These are phyloP conservation scores for Aureobasidium zeae DNA, from an alignment of 2,329 filamentous ascomycete genomes.

Conservation along the genomic window DNA sequence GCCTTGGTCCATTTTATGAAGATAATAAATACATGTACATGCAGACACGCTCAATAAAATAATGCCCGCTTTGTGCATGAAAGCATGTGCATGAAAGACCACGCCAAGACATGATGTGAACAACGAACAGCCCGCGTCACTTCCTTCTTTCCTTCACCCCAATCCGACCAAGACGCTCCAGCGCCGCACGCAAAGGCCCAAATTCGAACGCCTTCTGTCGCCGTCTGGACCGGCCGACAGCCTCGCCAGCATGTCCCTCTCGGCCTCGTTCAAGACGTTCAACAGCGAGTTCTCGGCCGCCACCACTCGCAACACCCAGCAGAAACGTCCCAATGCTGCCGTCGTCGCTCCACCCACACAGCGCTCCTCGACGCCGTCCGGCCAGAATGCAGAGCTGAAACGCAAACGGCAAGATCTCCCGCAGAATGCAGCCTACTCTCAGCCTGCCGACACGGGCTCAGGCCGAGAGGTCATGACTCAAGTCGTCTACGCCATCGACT, in stretches of 20 bases:
- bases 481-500: conserved; percentile 76
- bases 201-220: background rate
- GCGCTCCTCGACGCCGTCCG: conserved; percentile 10
- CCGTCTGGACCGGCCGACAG: conserved; percentile 2
- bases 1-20: no score
- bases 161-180: background rate
- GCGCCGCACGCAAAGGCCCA: background rate
- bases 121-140: no score
- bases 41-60: no score
- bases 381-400: conserved; percentile 38
- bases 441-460: conserved; percentile 65
- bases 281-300: conserved; percentile 25
- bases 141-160: no score
- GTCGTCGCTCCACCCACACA: background rate
- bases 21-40: no score
- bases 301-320: conserved; percentile 23
- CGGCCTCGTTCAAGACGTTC: conserved; percentile 23
- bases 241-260: conserved; percentile 25
- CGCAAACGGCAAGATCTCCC: conserved; percentile 49
- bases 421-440: conserved; percentile 56
- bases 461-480: conserved; percentile 78
- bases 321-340: conserved; percentile 7
- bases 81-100: no score
- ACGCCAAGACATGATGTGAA: no score
- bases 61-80: no score